A percentile compares a stretch with the other conserved stretches of the same genome.
These are phyloP conservation scores for Poterioochromonas sp. DNA, from an alignment of 352 stramenopile genomes.

Conservation along the genomic window DNA sequence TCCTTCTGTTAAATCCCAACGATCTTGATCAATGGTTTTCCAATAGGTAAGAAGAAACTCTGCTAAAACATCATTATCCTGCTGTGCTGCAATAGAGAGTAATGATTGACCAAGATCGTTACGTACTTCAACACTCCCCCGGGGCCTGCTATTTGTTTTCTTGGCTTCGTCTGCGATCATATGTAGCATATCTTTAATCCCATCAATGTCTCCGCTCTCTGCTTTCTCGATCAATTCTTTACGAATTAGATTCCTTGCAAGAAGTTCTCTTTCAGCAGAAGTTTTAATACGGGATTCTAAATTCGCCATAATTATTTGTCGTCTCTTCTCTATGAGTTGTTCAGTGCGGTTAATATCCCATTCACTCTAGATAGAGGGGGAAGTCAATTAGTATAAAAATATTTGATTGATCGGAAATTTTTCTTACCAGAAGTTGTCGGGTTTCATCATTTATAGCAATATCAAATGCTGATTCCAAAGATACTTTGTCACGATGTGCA, in stretches of 20 bases:
- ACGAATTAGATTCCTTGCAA: constrained; percentile 66
- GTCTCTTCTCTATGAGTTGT: constrained; percentile 54
- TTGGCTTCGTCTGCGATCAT: constrained; percentile 62
- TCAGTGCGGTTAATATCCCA: constrained; percentile 66
- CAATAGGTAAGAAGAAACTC: constrained; percentile 56
- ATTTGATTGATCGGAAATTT: no score
- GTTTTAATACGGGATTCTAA: constrained; percentile 69
- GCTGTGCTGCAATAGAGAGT: constrained; percentile 59
- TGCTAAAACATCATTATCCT: constrained; percentile 58
- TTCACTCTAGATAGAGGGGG: constrained; percentile 21
- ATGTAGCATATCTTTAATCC: constrained; percentile 55
- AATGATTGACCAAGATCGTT: constrained; percentile 66
- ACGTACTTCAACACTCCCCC: constrained; percentile 59
- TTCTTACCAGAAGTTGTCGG: constrained; percentile 48
- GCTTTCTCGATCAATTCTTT: constrained; percentile 59
- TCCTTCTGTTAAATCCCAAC: constrained; percentile 35
- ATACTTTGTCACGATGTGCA: constrained; percentile 46
- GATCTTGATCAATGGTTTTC: constrained; percentile 48
- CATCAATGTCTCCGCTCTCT: constrained; percentile 49
- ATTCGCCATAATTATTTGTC: constrained; percentile 56
- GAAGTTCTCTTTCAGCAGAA: constrained; percentile 67
- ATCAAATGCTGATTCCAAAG: constrained; percentile 63
- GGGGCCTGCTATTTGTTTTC: constrained; percentile 52
- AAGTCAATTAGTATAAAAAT: not conserved
- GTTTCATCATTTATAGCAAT: constrained; percentile 66